Base-by-base conservation (phyloP, 768 basidiomycete species). In the Filobasidium wieringae region DNA sequence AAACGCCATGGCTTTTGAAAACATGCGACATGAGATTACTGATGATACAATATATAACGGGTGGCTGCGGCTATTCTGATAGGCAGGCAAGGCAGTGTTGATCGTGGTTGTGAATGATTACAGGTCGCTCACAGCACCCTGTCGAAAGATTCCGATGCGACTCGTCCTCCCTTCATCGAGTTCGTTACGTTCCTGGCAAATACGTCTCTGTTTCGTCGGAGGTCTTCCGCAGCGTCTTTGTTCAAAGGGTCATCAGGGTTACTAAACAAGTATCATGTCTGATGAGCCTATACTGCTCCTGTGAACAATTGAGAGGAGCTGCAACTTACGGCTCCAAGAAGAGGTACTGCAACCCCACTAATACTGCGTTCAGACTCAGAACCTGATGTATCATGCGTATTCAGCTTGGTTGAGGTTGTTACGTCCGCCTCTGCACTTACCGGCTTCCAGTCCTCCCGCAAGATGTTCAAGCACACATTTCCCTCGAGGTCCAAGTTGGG, bases 401-500 rank as follows among this genome's bases (percentile, higher is more conserved):
- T 37, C 39, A 55, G 31, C 15, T n/a, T 11, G 2, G 11, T 31
- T 56, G 27, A 31, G 27, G 15, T 22, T 29, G 26, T 22, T 3
- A 31, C 36, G 17, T 7, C 24, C 9, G 11, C 51, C 29, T n/a
- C 4, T 9, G 17, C 4, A 63, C 64, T 50, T 14, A 68, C 95
- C 5, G 95, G 95, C 71, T 99, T 99, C 95, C 95, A 99, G 76
- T 99, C 95, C 78, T 99, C 95, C 72, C 95, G 83, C 58, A 97
- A 81, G 72, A 97, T 96, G 76, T 97, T 97, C 37, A 99, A 75
- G 78, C 95, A 99, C 45, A 99, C 93, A 66, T 97, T 97, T 43
- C 95, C 95, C 71, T 96, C 90, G 34, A 95, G 80, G 74, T 99
- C 95, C 53, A 99, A 85, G 69, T 99, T 99, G 0, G 95, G 95